Base-by-base conservation (phyloP, 179 eudicot genomes). In the Patellifolia procumbens region DNA sequence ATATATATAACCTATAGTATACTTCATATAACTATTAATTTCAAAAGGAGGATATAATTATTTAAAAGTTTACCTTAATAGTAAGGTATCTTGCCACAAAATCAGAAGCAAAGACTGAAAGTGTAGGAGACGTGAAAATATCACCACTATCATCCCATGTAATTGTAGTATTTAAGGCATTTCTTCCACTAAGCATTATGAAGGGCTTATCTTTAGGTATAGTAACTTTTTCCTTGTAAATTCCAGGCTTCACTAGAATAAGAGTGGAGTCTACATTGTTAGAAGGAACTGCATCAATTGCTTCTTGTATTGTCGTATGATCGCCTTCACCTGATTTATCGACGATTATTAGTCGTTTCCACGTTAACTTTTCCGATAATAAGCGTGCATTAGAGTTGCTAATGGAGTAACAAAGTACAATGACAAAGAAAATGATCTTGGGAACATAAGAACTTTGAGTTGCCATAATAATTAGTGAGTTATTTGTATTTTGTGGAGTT, bases 201-300 rank as follows among this genome's bases (percentile, higher is more conserved):
- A 70, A 86, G 1, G 90, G 89, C 83, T 91, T 91, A 73, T 87
- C 85, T 5, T 56, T 80, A 4, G 93, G 91, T 24, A 91, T 88
- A 20, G 72, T 65, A 29, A 91, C 85, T 61, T 87, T 85, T 73
- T 91, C 96, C 83, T 82, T 85, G 87, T 91, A 89, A 19, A 68
- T 78, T 60, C 96, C 96, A 0, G 96, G 93, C 78, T 89, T 87
- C 42, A 91, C 78, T 83, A 79, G 76, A 22, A 91, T 91, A 66
- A 84, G 76, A 13, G 79, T 77, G 6, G 82, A 76, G 20, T 86
- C 70, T 20, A 77, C 61, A 46, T 89, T 88, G 22, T 85, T 82
- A 12, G 88, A 72, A 45, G 91, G 91, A 73, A 89, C 85, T 29
- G 88, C 76, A 78, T 91, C 87, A 22, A 91, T 84, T 8, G 93